phyloP scores from a whole-genome alignment of 768 basidiomycete species.

The Leccinum fibrillosum region DNA sequence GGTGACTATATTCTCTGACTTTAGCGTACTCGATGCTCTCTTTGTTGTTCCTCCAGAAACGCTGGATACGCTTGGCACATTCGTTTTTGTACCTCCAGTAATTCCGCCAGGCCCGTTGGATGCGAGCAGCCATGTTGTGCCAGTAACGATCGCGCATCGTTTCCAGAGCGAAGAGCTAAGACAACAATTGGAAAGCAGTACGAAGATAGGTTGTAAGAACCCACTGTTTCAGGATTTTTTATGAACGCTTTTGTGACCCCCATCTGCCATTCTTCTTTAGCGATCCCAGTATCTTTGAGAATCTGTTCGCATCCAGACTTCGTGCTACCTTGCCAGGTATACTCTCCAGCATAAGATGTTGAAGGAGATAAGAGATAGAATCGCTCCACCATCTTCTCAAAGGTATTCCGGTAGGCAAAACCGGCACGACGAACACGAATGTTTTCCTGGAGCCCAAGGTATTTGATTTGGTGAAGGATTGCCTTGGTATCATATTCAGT shows the following conservation, averaged over 20 bases:
- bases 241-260: conserved; percentile 98
- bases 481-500: conserved; percentile 94
- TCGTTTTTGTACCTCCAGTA: conserved; percentile 95
- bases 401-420: conserved; percentile 97
- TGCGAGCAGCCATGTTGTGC: conserved; percentile 99
- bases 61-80: conserved; percentile 90
- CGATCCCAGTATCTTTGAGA: conserved; percentile 91
- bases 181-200: neutral
- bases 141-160: conserved; percentile 99
- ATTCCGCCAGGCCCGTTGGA: conserved; percentile 94
- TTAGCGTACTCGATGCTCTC: conserved; percentile 87
- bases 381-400: conserved; percentile 98
- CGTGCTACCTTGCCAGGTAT: conserved; percentile 91
- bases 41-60: conserved; percentile 99
- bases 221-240: conserved; percentile 96
- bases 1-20: conserved; percentile 91
- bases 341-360: conserved; percentile 98
- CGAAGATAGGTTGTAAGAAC: conserved; percentile 19
- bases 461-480: conserved; percentile 98
- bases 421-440: conserved; percentile 96
- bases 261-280: conserved; percentile 99
- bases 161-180: conserved; percentile 92
- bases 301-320: conserved; percentile 92
- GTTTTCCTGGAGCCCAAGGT: conserved; percentile 97
- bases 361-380: conserved; percentile 94